Evolutionary conservation across 2,329 filamentous ascomycete genomes (phyloP), one percentile per base, ranked within the genome.

Genomic region (Aspergillus sp.): DNA sequence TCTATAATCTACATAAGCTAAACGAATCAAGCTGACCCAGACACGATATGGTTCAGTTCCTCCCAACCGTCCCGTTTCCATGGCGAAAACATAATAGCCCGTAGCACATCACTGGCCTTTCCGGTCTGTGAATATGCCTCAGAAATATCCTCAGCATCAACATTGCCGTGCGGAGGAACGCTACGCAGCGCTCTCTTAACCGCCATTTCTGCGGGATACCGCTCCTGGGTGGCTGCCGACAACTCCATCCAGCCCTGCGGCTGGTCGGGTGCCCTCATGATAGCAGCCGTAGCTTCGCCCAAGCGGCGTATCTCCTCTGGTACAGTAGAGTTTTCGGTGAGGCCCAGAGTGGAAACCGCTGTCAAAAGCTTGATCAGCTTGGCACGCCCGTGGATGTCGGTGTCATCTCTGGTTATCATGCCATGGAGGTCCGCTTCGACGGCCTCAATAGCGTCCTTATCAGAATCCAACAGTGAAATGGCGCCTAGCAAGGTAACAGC

Each of bases 201-300:
- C 1, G 89, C 87, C 81, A 95, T 89, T 54, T 86, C 80, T 2
- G 86, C 83, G 5, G 78, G 72, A 54, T 76, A 76, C 4, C 63
- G 57, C 38, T 74, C 69, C 2, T 76, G 78, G 0, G 76, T 77
- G 0, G 78, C 65, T 34, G 80, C 75, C 0, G 86, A 81, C 27
- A 97, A 73, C 43, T 85, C 76, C 38, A 80, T 77, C 93, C 93
- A 98, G 0, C 88, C 87, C 44, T 86, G 80, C 0, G 89, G 82
- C 48, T 89, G 77, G 48, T 83, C 76, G 0, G 93, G 93, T 42
- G 86, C 79, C 26, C 96, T 76, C 79, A 96, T 85, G 12, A 95
- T 79, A 46, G 88, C 83, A 10, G 76, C 80, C 59, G 88, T 82
- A 1, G 86, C 79, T 67, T 93, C 84, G 1, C 77, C 72, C 33